Base-by-base conservation (phyloP, 225 moss, liverwort and hornwort genomes). In the Polytrichum formosum region DNA sequence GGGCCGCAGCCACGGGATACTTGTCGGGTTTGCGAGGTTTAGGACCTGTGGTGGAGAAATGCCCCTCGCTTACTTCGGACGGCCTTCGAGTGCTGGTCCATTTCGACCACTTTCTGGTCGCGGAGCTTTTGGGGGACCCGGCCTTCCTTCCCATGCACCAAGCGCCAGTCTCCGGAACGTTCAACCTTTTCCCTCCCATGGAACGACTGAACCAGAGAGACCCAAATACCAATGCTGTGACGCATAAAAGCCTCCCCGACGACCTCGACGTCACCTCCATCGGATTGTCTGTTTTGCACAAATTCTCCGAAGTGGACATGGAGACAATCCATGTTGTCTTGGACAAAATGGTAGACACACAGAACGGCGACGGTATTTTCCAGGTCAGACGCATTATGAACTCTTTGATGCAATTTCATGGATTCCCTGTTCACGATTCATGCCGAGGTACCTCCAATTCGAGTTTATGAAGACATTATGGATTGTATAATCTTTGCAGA, bases 51-150 rank as follows among this genome's bases (percentile, higher is more conserved):
- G 25, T 71, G 6, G 31, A 75, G 23, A 75, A 55, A 2, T 70
- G 55, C 17, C 69, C 77, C 26, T 55, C 73, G 0, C 35, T 77
- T 16, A 81, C 73, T 1, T 37, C 26, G 5, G 77, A 77, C 0
- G 77, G 81, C 31, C 31, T 70, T 28, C 67, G 58, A 56, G 5
- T 82, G 16, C 74, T 70, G 27, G 63, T 71, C 1, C 13, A 18
- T 33, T 81, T 70, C 23, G 81, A 81, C 26, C 77, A 77, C 55
- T 81, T 74, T 31, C 4, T 74, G 13, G 63, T 77, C 0, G 77
- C 81, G 22, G 77, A 67, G 6, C 28, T 76, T 37, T 66, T 81
- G 3, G 55, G 6, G 53, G 19, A 33, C 68, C 33, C 33, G 7
- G 33, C 7, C 33, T 33, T 33, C 33, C 33, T 33, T 33, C 7